Conservation (phyloP, 2,329 filamentous ascomycete genomes). For the Alternaria gaisen region DNA sequence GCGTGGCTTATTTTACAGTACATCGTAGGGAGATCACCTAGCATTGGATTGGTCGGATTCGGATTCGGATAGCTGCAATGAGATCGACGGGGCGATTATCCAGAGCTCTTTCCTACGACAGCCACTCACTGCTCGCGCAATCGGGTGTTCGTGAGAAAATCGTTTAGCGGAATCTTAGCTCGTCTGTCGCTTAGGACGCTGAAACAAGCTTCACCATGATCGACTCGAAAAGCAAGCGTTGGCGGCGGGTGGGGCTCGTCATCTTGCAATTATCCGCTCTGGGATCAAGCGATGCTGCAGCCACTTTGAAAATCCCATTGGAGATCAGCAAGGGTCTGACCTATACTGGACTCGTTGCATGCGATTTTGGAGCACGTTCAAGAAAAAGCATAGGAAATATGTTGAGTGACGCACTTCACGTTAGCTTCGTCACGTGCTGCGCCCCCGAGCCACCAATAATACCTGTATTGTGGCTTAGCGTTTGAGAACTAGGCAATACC, state of each 20-base stretch:
- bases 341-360: not conserved
- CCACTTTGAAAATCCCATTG: not conserved
- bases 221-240: not conserved
- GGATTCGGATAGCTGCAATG: not conserved
- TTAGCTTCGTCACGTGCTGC: constrained; percentile 13
- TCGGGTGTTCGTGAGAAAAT: not conserved
- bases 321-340: not conserved
- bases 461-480: not conserved
- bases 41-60: not conserved
- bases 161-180: not conserved
- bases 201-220: not conserved
- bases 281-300: not conserved
- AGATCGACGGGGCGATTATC: not conserved
- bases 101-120: not conserved
- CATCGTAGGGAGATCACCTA: not conserved
- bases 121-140: not conserved
- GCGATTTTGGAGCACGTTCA: not conserved
- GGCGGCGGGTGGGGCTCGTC: not conserved
- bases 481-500: not conserved
- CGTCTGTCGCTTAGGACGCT: not conserved
- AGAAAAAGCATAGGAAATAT: constrained; percentile 1
- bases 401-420: constrained; percentile 4
- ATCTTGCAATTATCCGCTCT: not conserved
- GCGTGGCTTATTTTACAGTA: not conserved
- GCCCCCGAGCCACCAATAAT: not conserved